Conservation (phyloP, 2,329 filamentous ascomycete genomes). For the Sporothrix sp. region DNA sequence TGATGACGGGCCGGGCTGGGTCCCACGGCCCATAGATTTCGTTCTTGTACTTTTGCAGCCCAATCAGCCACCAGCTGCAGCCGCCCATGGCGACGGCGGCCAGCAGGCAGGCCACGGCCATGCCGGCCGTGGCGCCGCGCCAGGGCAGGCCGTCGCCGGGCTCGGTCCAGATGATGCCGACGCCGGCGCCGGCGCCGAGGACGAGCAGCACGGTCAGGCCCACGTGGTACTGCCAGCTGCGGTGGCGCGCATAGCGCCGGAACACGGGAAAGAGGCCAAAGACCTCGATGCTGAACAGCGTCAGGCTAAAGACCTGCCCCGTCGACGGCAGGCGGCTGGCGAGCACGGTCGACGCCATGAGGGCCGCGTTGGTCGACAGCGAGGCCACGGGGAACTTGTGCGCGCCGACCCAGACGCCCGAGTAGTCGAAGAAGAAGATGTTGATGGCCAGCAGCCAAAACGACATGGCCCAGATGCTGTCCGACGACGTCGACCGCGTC, state of each 20-base stretch:
- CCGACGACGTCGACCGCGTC: constrained; percentile 82
- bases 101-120: constrained; percentile 63
- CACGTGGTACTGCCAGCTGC: constrained; percentile 74
- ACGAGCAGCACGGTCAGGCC: constrained; percentile 67
- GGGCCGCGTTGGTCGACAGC: constrained; percentile 85
- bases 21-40: constrained; percentile 98
- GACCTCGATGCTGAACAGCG: constrained; percentile 92
- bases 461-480: constrained; percentile 96
- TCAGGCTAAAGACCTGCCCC: constrained; percentile 88
- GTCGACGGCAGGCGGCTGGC: constrained; percentile 83
- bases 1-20: constrained; percentile 78
- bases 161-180: constrained; percentile 52
- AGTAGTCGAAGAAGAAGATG: constrained; percentile 97
- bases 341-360: constrained; percentile 93
- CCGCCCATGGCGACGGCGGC: constrained; percentile 76
- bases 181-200: constrained; percentile 66
- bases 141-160: constrained; percentile 37
- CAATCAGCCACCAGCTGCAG: constrained; percentile 97
- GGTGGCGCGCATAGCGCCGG: constrained; percentile 72
- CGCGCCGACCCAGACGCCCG: constrained; percentile 46
- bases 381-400: constrained; percentile 55
- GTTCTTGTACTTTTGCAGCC: constrained; percentile 96
- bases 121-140: constrained; percentile 56
- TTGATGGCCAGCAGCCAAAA: constrained; percentile 91
- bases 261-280: constrained; percentile 98